Evolutionary conservation across 164 flowering plant genomes (phyloP).

Genomic region (Sextonia rubra): DNA sequence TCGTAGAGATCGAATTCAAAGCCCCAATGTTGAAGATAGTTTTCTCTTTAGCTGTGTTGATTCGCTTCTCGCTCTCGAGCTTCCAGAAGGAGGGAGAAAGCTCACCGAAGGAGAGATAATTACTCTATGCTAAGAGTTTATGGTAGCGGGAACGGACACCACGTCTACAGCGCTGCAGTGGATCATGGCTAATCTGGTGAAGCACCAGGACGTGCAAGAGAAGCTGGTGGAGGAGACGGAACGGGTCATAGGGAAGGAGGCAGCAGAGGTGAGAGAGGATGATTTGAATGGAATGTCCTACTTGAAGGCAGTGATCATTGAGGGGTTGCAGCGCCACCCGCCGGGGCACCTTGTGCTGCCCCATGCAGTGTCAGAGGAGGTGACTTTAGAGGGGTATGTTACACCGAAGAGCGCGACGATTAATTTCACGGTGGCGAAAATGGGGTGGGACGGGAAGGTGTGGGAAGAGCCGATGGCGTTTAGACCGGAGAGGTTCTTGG

Average conservation of each 20-base stretch:
- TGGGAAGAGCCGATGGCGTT: conserved; percentile 35
- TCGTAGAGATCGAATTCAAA: not conserved
- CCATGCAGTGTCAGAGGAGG: conserved; percentile 29
- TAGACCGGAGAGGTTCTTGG: conserved; percentile 41
- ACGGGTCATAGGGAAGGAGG: not conserved
- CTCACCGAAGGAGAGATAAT: conserved; percentile 30
- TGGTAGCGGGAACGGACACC: conserved; percentile 35
- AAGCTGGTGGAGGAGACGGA: conserved; percentile 6
- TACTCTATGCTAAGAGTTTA: conserved; percentile 30
- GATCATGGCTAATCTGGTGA: conserved; percentile 32
- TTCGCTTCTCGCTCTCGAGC: conserved; percentile 17
- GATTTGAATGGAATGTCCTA: conserved; percentile 13
- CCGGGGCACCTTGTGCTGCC: conserved; percentile 11
- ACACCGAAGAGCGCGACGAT: conserved; percentile 26
- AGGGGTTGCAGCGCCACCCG: conserved; percentile 17
- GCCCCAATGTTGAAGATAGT: conserved; percentile 2
- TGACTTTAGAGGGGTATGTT: conserved; percentile 18
- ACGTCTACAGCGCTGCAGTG: conserved; percentile 32
- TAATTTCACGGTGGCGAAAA: conserved; percentile 33
- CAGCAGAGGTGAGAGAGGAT: conserved; percentile 22
- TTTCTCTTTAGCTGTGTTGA: conserved; percentile 22
- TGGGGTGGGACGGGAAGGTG: conserved; percentile 23
- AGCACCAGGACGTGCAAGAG: conserved; percentile 12
- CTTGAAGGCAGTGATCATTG: conserved; percentile 15
- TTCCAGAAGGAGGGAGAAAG: conserved; percentile 32